These are phyloP conservation scores for Tardiomyces digboiensis DNA, from an alignment of 1,139 yeast genomes.

Conservation along the genomic window DNA sequence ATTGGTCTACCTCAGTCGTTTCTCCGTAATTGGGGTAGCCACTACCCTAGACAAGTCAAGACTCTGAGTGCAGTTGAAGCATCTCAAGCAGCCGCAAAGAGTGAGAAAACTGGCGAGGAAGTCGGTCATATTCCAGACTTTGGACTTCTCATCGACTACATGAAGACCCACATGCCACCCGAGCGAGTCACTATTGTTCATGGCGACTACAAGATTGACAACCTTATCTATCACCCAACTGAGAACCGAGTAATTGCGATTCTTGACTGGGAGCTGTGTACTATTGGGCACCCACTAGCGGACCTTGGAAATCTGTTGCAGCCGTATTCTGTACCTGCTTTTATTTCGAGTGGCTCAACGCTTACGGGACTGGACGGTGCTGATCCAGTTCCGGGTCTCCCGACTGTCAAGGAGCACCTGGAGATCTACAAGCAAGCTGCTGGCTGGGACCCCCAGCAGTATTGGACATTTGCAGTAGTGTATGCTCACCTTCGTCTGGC, in stretches of 20 bases:
- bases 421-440: constrained; percentile 14
- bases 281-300: constrained; percentile 58
- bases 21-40: constrained; percentile 35
- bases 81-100: constrained; percentile 34
- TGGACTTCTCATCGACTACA: constrained; percentile 35
- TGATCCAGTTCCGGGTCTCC: constrained; percentile 20
- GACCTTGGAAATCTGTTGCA: constrained; percentile 55
- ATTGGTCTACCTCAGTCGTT: constrained; percentile 30
- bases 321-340: constrained; percentile 41
- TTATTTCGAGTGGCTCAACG: neutral
- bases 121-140: constrained; percentile 46
- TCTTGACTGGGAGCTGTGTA: constrained; percentile 62
- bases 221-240: constrained; percentile 44
- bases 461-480: constrained; percentile 50
- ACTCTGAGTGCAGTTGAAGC: constrained; percentile 40
- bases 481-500: constrained; percentile 51
- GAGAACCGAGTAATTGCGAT: constrained; percentile 45
- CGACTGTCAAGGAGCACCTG: constrained; percentile 17
- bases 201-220: constrained; percentile 63
- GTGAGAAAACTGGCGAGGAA: constrained; percentile 23
- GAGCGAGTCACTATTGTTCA: constrained; percentile 42
- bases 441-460: constrained; percentile 24
- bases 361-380: constrained; percentile 1
- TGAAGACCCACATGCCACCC: constrained; percentile 42
- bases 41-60: constrained; percentile 47